A percentile compares a stretch with the other conserved stretches of the same genome.
These are phyloP conservation scores for Glebionis coronaria DNA, from an alignment of 129 eudicot species.

Conservation along the genomic window DNA sequence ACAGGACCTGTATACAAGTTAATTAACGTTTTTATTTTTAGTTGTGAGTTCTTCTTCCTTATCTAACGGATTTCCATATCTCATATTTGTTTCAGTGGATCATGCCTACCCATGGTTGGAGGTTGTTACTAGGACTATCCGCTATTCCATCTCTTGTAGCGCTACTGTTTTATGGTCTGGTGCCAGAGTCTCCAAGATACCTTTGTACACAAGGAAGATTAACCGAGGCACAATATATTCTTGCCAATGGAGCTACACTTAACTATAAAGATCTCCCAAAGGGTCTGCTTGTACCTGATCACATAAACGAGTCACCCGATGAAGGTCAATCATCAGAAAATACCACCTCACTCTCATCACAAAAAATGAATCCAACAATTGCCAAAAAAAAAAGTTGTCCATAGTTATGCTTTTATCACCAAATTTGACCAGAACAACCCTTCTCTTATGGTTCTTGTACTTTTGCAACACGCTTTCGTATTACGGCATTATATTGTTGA, in stretches of 20 bases:
- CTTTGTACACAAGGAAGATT: slow-evolving; percentile 48
- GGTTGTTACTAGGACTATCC: slow-evolving; percentile 69
- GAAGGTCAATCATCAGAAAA: slow-evolving; percentile 30
- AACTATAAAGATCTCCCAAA: slow-evolving; percentile 49
- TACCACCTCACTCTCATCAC: slow-evolving; percentile 24
- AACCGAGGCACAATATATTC: slow-evolving; percentile 40
- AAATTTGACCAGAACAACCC: slow-evolving; percentile 39
- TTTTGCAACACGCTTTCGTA: slow-evolving; percentile 62
- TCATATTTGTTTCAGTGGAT: slow-evolving; percentile 37
- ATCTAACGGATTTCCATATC: background rate
- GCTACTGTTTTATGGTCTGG: slow-evolving; percentile 37
- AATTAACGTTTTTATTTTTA: background rate
- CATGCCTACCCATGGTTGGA: slow-evolving; percentile 79
- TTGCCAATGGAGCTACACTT: slow-evolving; percentile 40
- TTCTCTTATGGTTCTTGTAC: slow-evolving; percentile 52
- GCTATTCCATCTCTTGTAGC: slow-evolving; percentile 56
- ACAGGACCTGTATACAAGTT: background rate
- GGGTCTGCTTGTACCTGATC: slow-evolving; percentile 43
- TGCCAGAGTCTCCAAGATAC: slow-evolving; percentile 70
- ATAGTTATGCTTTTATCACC: slow-evolving; percentile 52
- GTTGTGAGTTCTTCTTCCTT: background rate
- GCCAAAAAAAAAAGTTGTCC: slow-evolving; percentile 33
- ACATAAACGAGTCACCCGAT: slow-evolving; percentile 16
- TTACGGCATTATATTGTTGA: slow-evolving; percentile 66
- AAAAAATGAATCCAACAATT: slow-evolving; percentile 17